Percentiles rank a stretch among this genome's conserved stretches.
These are phyloP conservation scores for Teratosphaeria gauchensis DNA, from an alignment of 2,329 filamentous ascomycete species.

Conservation along the genomic window DNA sequence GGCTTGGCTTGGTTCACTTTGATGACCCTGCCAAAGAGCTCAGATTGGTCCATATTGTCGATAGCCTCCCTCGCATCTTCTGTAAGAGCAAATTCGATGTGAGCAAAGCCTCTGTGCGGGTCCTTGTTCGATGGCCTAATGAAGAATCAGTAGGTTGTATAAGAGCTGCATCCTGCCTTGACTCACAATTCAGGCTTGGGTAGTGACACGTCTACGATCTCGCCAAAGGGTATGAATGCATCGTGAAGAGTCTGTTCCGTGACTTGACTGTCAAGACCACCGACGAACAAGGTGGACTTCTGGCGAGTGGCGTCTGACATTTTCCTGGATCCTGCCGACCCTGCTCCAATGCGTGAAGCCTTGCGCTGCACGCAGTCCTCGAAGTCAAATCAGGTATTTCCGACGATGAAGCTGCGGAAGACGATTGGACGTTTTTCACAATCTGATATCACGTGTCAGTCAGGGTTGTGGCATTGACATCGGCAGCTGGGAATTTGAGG, in stretches of 20 bases:
- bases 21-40: slow-evolving; percentile 84
- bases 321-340: not conserved
- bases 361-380: not conserved
- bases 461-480: not conserved
- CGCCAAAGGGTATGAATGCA: slow-evolving; percentile 93
- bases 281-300: slow-evolving; percentile 87
- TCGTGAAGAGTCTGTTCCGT: slow-evolving; percentile 68
- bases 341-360: not conserved
- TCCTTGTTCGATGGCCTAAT: slow-evolving; percentile 58
- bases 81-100: slow-evolving; percentile 83
- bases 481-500: not conserved
- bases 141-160: not conserved
- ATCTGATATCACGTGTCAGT: slow-evolving; percentile 4
- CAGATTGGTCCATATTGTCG: slow-evolving; percentile 97
- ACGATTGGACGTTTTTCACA: not conserved
- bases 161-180: not conserved
- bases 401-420: not conserved
- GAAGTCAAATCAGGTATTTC: not conserved
- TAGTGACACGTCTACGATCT: slow-evolving; percentile 82
- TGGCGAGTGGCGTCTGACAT: slow-evolving; percentile 73
- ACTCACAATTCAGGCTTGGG: slow-evolving; percentile 69
- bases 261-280: slow-evolving; percentile 72
- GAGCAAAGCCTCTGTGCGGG: slow-evolving; percentile 84
- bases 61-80: slow-evolving; percentile 89
- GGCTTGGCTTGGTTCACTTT: slow-evolving; percentile 88